Base-by-base conservation (phyloP, 1,284 basidiomycete genomes). In the Pterula multifida region DNA sequence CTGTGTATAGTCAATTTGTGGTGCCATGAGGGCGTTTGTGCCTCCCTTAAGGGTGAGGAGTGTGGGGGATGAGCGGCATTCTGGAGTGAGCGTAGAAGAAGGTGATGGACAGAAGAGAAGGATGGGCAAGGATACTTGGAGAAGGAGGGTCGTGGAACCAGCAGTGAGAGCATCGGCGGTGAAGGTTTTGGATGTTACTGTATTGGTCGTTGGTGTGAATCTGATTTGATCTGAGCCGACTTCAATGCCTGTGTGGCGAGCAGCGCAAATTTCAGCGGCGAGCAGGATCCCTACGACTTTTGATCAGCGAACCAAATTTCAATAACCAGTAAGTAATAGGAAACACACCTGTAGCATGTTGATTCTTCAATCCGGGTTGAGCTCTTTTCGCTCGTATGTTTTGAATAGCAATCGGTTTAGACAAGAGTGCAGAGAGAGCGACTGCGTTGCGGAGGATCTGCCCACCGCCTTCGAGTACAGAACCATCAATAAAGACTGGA, bases 361-460 rank as follows among this genome's bases (percentile, higher is more conserved):
- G 84, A 48, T 73, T 74, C 58, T 74, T 81, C 32, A 87, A 65
- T 0, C 84, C 85, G 17, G 81, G 76, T 13, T 71, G 73, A 42
- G 55, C 67, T 49, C 84, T 69, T 25, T 68, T 69, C 36, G 63
- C 64, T 26, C 85, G 74, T 23, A 86, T 76, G 19, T 81, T 79
- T 26, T 71, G 60, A 49, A 87, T 76, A 0, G 66, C 64, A 17
- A 86, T 65, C 1, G 78, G 75, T 52, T 71, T 78, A 15, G 63
- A 64, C 21, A 84, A 67, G 15, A 87, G 64, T 3, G 76, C 73
- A 26, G 84, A 74, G 28, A 85, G 65, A 1, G 80, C 68, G 36
- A 82, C 68, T 0, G 79, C 65, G 57, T 84, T 85, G 45, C 84
- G 76, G 17, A 87, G 64, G 28, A 86, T 74, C 56, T 87, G 84